These are phyloP conservation scores for Arabis alpina DNA, from an alignment of 345 rosid genomes.

Conservation along the genomic window DNA sequence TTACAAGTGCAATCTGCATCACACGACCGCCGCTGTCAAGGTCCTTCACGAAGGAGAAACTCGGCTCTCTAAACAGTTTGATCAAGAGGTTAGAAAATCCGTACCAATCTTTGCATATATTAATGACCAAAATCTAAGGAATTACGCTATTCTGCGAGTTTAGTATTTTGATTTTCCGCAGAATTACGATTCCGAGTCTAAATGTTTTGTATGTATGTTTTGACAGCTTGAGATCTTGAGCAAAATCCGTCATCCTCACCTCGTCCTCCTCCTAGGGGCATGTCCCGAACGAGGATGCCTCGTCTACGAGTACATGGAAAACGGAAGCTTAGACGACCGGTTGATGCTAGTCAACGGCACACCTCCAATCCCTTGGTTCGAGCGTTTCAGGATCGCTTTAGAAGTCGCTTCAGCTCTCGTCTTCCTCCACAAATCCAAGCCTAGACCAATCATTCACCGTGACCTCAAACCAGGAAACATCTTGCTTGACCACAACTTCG, in stretches of 20 bases:
- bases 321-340: constrained; percentile 46
- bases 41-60: constrained; percentile 46
- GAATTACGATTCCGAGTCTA: background rate
- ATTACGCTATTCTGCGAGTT: background rate
- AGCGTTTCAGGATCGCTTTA: constrained; percentile 81
- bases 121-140: background rate
- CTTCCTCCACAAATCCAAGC: constrained; percentile 81
- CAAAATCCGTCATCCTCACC: constrained; percentile 83
- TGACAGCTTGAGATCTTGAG: constrained; percentile 82
- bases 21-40: constrained; percentile 42
- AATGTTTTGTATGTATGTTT: constrained; percentile 27
- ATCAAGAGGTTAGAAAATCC: constrained; percentile 42
- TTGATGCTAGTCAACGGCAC: constrained; percentile 51
- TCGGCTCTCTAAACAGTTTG: constrained; percentile 44
- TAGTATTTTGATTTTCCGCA: too few relatives aligned
- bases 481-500: constrained; percentile 73
- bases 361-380: constrained; percentile 82
- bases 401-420: constrained; percentile 86
- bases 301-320: constrained; percentile 65
- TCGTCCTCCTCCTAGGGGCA: constrained; percentile 92
- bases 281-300: constrained; percentile 84
- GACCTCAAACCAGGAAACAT: constrained; percentile 94
- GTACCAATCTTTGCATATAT: background rate
- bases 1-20: constrained; percentile 44
- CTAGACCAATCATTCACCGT: constrained; percentile 80